These are phyloP conservation scores for Aegilops speltoides DNA, from an alignment of 176 grass and related monocot species.

Conservation along the genomic window DNA sequence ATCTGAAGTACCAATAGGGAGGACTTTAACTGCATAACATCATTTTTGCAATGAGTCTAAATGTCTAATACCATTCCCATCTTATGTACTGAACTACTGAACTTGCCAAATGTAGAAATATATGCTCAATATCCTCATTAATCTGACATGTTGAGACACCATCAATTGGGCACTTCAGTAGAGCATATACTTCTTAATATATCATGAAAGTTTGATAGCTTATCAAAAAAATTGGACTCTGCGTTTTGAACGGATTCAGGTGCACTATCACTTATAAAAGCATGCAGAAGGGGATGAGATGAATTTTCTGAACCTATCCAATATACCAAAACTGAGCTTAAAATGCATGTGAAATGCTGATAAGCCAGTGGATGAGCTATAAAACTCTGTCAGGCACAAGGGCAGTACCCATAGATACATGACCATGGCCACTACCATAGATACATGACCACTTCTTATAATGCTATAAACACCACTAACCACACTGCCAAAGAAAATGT, in stretches of 20 bases:
- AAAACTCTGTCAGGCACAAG: too few species aligned
- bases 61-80: constrained; percentile 66
- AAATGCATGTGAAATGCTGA: too few species aligned
- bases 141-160: constrained; percentile 49
- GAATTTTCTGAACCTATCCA: too few species aligned
- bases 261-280: not conserved
- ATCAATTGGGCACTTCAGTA: not conserved
- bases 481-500: too few species aligned
- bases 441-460: too few species aligned
- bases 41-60: constrained; percentile 52
- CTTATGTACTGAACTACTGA: constrained; percentile 42
- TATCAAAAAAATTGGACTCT: not conserved
- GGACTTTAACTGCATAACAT: constrained; percentile 71
- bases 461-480: too few species aligned
- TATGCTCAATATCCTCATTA: constrained; percentile 82
- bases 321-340: too few species aligned
- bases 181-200: constrained; percentile 6
- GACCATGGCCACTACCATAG: too few species aligned
- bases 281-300: not conserved
- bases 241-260: not conserved
- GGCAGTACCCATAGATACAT: too few species aligned
- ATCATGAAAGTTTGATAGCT: constrained; percentile 7
- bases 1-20: not conserved
- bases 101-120: constrained; percentile 68
- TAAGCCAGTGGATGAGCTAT: too few species aligned